A percentile compares a stretch with the other conserved stretches of the same genome.
Conservation (phyloP, 805 yeast species). For the Lipomyces kockii region DNA sequence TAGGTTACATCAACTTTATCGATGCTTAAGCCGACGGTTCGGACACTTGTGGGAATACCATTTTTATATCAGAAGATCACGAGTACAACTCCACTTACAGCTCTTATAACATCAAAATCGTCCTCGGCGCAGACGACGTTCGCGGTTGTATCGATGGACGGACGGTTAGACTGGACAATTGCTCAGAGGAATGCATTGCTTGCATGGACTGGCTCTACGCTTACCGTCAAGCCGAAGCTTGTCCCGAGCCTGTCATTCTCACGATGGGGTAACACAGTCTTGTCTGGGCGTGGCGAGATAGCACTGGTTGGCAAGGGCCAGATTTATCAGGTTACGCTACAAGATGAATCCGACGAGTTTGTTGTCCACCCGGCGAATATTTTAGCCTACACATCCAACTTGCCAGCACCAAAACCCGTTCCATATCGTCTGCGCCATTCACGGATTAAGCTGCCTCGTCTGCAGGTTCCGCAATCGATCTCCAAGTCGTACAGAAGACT, state of each 20-base stretch:
- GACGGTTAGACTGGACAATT: slow-evolving; percentile 52
- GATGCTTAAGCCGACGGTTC: slow-evolving; percentile 35
- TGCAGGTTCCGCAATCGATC: slow-evolving; percentile 32
- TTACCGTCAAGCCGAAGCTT: slow-evolving; percentile 40
- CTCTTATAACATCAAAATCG: slow-evolving; percentile 40
- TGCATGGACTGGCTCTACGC: slow-evolving; percentile 53
- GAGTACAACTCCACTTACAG: slow-evolving; percentile 42
- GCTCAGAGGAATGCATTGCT: slow-evolving; percentile 48
- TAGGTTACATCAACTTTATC: slow-evolving; percentile 42
- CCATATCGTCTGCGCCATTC: slow-evolving; percentile 35
- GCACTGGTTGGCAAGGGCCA: slow-evolving; percentile 52
- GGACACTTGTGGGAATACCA: slow-evolving; percentile 42
- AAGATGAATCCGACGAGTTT: slow-evolving; percentile 48
- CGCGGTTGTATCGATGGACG: slow-evolving; percentile 49
- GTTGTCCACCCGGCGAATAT: slow-evolving; percentile 49
- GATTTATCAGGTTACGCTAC: slow-evolving; percentile 47
- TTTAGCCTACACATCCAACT: slow-evolving; percentile 49
- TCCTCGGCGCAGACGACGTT: slow-evolving; percentile 41
- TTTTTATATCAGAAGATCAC: slow-evolving; percentile 46
- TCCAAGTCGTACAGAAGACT: slow-evolving; percentile 8
- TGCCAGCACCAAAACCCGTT: slow-evolving; percentile 30
- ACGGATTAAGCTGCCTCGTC: slow-evolving; percentile 14
- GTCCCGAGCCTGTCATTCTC: slow-evolving; percentile 36
- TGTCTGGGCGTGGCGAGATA: slow-evolving; percentile 53
- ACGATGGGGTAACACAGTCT: slow-evolving; percentile 44